phyloP scores from a whole-genome alignment of 2,329 filamentous ascomycete species.

The Microdochium bolleyi region DNA sequence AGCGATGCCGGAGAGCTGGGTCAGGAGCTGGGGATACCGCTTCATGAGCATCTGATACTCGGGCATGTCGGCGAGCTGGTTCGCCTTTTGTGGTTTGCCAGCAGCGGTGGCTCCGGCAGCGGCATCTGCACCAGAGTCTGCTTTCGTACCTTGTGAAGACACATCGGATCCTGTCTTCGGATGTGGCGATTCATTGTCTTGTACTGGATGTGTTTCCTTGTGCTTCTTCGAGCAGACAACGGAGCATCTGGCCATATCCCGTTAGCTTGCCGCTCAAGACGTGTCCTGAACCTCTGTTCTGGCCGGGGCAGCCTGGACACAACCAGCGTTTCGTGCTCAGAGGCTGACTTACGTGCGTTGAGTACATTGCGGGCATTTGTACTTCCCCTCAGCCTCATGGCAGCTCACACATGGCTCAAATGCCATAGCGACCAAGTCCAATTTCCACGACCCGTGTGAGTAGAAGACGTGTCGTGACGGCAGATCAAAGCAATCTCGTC shows the following conservation, averaged over 20 bases:
- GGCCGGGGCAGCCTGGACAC: no score
- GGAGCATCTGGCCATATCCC: slow-evolving; percentile 40
- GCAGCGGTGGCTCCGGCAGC: neutral
- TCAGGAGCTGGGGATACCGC: slow-evolving; percentile 17
- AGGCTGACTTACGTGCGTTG: slow-evolving; percentile 53
- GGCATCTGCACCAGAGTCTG: neutral
- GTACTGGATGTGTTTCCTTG: slow-evolving; percentile 37
- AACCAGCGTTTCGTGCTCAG: no score
- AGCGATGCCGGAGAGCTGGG: slow-evolving; percentile 17
- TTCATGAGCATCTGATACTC: slow-evolving; percentile 17
- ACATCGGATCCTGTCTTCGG: neutral
- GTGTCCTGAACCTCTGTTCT: no score
- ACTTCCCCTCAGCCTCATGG: slow-evolving; percentile 41
- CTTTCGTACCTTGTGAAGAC: neutral
- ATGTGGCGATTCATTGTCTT: neutral
- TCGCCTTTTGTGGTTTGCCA: neutral
- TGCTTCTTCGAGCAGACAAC: slow-evolving; percentile 47
- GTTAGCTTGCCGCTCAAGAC: slow-evolving; percentile 3
- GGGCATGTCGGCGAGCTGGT: slow-evolving; percentile 15
- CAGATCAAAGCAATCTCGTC: neutral
- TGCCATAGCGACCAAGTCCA: slow-evolving; percentile 12
- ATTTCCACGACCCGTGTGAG: no score
- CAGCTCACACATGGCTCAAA: slow-evolving; percentile 42
- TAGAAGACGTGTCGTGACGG: no score
- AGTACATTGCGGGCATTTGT: slow-evolving; percentile 54